Percentiles rank a stretch among this genome's conserved stretches.
These are phyloP conservation scores for Boechera stricta DNA, from an alignment of 345 rosid genomes.

Conservation along the genomic window DNA sequence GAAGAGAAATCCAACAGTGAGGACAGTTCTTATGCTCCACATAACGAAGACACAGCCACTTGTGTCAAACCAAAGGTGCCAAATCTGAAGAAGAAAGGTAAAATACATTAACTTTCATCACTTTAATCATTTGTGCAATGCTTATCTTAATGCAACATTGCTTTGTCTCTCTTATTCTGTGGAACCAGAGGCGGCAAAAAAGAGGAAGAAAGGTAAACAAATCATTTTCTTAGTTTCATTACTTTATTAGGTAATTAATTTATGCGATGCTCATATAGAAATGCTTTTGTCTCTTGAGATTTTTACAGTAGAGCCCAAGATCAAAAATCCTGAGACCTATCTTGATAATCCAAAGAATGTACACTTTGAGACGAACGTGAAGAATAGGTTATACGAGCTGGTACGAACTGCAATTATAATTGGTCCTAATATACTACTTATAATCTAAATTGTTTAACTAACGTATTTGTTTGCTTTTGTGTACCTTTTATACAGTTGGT, in stretches of 20 bases:
- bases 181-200: slow-evolving; percentile 8
- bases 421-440: not conserved
- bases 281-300: not conserved
- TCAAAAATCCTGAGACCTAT: slow-evolving; percentile 33
- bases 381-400: slow-evolving; percentile 36
- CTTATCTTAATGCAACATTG: slow-evolving; percentile 6
- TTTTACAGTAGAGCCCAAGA: slow-evolving; percentile 5
- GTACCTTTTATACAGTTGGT: slow-evolving; percentile 23
- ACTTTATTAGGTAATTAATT: not conserved
- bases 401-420: slow-evolving; percentile 9
- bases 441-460: not conserved
- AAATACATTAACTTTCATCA: slow-evolving; percentile 9
- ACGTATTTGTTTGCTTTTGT: not conserved
- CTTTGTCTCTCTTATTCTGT: slow-evolving; percentile 8
- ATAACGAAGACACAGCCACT: slow-evolving; percentile 13
- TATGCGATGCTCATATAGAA: slow-evolving; percentile 9
- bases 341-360: slow-evolving; percentile 37
- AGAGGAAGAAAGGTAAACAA: slow-evolving; percentile 23
- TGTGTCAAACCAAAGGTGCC: slow-evolving; percentile 9
- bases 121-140: not conserved
- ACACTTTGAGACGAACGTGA: slow-evolving; percentile 29
- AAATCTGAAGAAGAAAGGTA: slow-evolving; percentile 18
- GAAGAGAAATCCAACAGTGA: slow-evolving; percentile 18
- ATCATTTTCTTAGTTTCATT: not conserved
- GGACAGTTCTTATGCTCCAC: slow-evolving; percentile 15